Percentiles rank a stretch among this genome's conserved stretches.
These are phyloP conservation scores for Silene uniflora DNA, from an alignment of 148 eudicot genomes.

Conservation along the genomic window DNA sequence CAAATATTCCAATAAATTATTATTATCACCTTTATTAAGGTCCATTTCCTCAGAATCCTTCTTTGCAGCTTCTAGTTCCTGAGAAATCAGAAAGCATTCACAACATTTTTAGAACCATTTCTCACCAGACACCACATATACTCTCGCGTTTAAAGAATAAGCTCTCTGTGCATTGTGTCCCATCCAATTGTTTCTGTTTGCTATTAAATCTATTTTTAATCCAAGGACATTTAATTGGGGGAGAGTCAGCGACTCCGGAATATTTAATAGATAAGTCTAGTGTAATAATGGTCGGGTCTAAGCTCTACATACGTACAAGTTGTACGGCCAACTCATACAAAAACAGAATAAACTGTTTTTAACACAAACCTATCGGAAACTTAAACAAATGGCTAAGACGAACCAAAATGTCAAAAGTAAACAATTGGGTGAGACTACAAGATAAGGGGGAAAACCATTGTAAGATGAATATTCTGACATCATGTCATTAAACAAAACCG, in stretches of 20 bases:
- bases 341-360: background rate
- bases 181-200: background rate
- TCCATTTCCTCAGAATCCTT: conserved; percentile 48
- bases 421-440: too few species aligned
- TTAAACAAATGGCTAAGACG: background rate
- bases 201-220: background rate
- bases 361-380: too few species aligned
- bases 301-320: too few species aligned
- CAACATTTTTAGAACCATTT: background rate
- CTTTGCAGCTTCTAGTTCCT: conserved; percentile 59
- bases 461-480: background rate
- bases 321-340: background rate
- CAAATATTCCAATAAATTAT: conserved; percentile 69
- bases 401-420: background rate
- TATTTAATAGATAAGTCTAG: background rate
- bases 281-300: background rate
- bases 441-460: background rate
- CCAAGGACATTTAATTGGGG: background rate
- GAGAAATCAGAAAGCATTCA: conserved; percentile 14
- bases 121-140: background rate
- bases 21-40: conserved; percentile 40
- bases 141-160: background rate
- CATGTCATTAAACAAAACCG: background rate
- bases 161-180: background rate
- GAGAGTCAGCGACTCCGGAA: too few species aligned